Conservation (phyloP, 208 protist species). For the Leishmania braziliensis region DNA sequence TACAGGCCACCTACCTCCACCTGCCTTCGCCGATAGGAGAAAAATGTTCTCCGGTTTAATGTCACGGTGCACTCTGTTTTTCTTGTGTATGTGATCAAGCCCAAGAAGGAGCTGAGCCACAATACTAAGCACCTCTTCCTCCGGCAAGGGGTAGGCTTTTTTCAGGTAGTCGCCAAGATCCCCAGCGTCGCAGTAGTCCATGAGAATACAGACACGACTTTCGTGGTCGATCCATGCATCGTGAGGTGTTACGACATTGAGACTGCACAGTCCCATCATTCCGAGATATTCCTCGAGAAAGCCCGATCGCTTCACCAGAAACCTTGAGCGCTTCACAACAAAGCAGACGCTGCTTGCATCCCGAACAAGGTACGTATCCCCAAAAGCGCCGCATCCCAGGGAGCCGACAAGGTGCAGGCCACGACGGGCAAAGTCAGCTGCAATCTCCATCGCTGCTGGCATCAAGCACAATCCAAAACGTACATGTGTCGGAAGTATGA, state of each 20-base stretch:
- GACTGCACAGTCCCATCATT: conserved; percentile 51
- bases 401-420: neutral
- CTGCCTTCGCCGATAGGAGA: conserved; percentile 15
- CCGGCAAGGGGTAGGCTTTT: conserved; percentile 45
- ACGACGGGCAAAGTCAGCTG: neutral
- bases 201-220: conserved; percentile 51
- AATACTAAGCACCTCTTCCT: conserved; percentile 43
- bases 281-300: conserved; percentile 44
- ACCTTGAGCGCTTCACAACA: conserved; percentile 68
- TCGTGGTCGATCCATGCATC: conserved; percentile 58
- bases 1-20: conserved; percentile 15
- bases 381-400: conserved; percentile 55
- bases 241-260: conserved; percentile 57
- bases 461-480: neutral
- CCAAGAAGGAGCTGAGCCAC: conserved; percentile 72
- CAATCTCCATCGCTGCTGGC: neutral
- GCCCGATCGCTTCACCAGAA: conserved; percentile 5
- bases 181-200: conserved; percentile 81
- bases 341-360: conserved; percentile 14
- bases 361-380: conserved; percentile 46
- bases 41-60: conserved; percentile 95
- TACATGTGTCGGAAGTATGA: neutral
- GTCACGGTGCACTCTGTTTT: conserved; percentile 94
- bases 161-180: conserved; percentile 48
- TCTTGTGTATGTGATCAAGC: conserved; percentile 74